Evolutionary conservation across 352 stramenopile genomes (phyloP).

Genomic region (Plasmopara muralis): DNA sequence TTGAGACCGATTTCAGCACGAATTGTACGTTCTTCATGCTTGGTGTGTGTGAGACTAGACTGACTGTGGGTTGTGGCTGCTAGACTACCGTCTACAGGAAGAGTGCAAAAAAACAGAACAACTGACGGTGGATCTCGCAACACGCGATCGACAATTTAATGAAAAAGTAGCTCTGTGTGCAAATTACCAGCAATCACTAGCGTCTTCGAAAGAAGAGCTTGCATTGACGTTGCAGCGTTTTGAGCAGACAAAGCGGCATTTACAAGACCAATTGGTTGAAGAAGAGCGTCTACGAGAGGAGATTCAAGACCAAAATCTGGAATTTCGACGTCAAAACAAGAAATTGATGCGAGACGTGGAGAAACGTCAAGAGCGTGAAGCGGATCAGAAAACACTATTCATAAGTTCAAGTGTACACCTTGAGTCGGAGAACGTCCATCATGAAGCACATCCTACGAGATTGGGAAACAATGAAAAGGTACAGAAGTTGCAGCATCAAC

Average conservation of each 20-base stretch:
- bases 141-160: slow-evolving; percentile 33
- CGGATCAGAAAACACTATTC: slow-evolving; percentile 11
- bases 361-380: slow-evolving; percentile 27
- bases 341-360: slow-evolving; percentile 57
- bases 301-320: slow-evolving; percentile 66
- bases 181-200: slow-evolving; percentile 44
- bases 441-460: slow-evolving; percentile 3
- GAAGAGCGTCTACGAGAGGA: slow-evolving; percentile 65
- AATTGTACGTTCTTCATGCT: slow-evolving; percentile 33
- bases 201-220: slow-evolving; percentile 57
- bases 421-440: slow-evolving; percentile 10
- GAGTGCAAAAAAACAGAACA: slow-evolving; percentile 55
- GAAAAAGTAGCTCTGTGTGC: slow-evolving; percentile 43
- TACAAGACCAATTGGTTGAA: slow-evolving; percentile 73
- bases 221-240: slow-evolving; percentile 44
- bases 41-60: background rate
- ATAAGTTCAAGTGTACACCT: slow-evolving; percentile 9
- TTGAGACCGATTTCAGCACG: slow-evolving; percentile 64
- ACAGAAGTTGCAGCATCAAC: slow-evolving; percentile 32
- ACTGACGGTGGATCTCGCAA: slow-evolving; percentile 36
- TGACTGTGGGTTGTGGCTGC: slow-evolving; percentile 8
- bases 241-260: slow-evolving; percentile 64
- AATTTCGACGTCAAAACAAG: slow-evolving; percentile 70
- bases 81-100: slow-evolving; percentile 57
- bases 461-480: slow-evolving; percentile 39